A percentile compares a stretch with the other conserved stretches of the same genome.
These are phyloP conservation scores for Cytauxzoon felis DNA, from an alignment of 169 alveolate genomes.

Conservation along the genomic window DNA sequence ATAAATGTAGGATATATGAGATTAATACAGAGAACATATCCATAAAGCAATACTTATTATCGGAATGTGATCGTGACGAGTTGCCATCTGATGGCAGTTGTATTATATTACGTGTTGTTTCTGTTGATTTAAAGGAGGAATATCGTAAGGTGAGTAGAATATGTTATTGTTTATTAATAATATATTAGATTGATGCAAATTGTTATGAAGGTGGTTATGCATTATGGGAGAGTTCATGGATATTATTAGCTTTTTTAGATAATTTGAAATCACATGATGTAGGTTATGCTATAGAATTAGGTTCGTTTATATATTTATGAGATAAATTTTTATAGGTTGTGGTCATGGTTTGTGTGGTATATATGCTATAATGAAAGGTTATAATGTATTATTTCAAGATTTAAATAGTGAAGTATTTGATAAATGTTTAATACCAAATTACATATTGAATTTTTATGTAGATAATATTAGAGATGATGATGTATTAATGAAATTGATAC, in stretches of 20 bases:
- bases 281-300: slow-evolving; percentile 27
- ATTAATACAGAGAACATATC: not conserved
- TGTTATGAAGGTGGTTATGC: slow-evolving; percentile 61
- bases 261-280: not conserved
- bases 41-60: not conserved
- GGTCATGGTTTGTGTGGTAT: slow-evolving; percentile 58
- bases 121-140: not conserved
- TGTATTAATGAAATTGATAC: not conserved
- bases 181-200: slow-evolving; percentile 25
- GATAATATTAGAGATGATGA: not conserved
- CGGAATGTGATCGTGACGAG: not conserved
- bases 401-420: slow-evolving; percentile 54
- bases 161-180: not conserved
- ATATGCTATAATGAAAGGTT: slow-evolving; percentile 16
- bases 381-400: slow-evolving; percentile 53
- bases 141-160: not conserved
- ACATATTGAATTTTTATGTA: not conserved
- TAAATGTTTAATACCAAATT: slow-evolving; percentile 44
- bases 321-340: slow-evolving; percentile 22
- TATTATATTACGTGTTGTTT: not conserved
- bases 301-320: not conserved
- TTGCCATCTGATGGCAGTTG: too few species aligned
- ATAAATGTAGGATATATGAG: not conserved
- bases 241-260: slow-evolving; percentile 27
- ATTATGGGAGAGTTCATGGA: slow-evolving; percentile 64